These are phyloP conservation scores for Termitomyces eurrhizus DNA, from an alignment of 768 basidiomycete species.

Conservation along the genomic window DNA sequence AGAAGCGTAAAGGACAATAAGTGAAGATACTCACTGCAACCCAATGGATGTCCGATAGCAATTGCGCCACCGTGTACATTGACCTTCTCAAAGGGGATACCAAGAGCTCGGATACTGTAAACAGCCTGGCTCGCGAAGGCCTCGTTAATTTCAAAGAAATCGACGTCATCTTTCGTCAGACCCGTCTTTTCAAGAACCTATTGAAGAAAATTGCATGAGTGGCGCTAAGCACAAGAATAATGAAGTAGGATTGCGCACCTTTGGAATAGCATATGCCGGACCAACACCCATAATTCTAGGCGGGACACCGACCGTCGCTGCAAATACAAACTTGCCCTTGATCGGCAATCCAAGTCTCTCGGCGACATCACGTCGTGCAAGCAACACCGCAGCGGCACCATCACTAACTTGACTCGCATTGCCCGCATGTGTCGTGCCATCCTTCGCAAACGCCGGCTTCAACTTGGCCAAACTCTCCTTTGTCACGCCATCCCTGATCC, in stretches of 20 bases:
- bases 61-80: slow-evolving; percentile 89
- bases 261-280: slow-evolving; percentile 84
- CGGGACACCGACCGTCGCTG: slow-evolving; percentile 72
- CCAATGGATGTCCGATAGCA: slow-evolving; percentile 85
- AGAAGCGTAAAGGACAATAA: neutral
- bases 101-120: slow-evolving; percentile 65
- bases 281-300: slow-evolving; percentile 91
- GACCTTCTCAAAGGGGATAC: slow-evolving; percentile 73
- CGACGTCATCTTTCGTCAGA: slow-evolving; percentile 65
- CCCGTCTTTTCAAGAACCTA: slow-evolving; percentile 59
- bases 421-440: slow-evolving; percentile 73
- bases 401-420: slow-evolving; percentile 92
- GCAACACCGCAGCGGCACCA: slow-evolving; percentile 86
- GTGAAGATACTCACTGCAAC: slow-evolving; percentile 55
- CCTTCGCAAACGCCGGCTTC: slow-evolving; percentile 80
- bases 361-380: slow-evolving; percentile 76
- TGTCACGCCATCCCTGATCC: slow-evolving; percentile 83
- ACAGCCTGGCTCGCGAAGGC: slow-evolving; percentile 86
- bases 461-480: slow-evolving; percentile 73
- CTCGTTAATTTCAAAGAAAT: slow-evolving; percentile 92
- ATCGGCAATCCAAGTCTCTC: slow-evolving; percentile 83
- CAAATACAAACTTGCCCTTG: slow-evolving; percentile 78
- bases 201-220: too few relatives aligned
- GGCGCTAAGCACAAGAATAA: too few relatives aligned
- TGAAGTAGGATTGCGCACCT: slow-evolving; percentile 15